Evolutionary conservation across 2,329 filamentous ascomycete genomes (phyloP).

Genomic region (Apiospora arundinis): DNA sequence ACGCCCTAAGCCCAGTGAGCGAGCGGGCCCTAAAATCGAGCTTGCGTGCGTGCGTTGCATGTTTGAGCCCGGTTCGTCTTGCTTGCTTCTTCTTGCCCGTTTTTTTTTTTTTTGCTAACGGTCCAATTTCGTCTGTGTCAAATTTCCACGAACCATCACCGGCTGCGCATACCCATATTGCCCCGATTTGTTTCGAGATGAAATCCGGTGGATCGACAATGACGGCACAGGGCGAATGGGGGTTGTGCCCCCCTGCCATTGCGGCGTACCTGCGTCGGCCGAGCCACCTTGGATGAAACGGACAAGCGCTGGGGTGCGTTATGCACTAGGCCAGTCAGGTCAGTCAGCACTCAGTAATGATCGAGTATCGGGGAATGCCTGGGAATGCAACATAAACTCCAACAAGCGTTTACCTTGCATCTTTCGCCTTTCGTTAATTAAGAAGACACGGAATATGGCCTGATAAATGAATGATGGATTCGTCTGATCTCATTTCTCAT

Average conservation of each 20-base stretch:
- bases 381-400: background rate
- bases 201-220: background rate
- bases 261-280: background rate
- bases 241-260: background rate
- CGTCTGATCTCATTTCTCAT: conserved; percentile 3
- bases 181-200: background rate
- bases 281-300: conserved; percentile 11
- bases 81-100: background rate
- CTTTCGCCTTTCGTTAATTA: background rate
- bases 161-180: background rate
- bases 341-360: background rate
- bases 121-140: background rate
- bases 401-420: background rate
- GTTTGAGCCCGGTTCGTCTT: background rate
- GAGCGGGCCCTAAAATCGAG: background rate
- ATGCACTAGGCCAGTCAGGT: background rate
- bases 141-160: background rate
- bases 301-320: background rate
- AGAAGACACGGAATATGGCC: background rate
- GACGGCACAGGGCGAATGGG: background rate
- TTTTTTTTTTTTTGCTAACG: background rate
- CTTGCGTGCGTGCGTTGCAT: background rate
- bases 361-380: background rate
- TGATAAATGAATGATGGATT: background rate
- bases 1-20: background rate